These are phyloP conservation scores for Cryptosporidium ryanae DNA, from an alignment of 169 alveolate species.

Conservation along the genomic window DNA sequence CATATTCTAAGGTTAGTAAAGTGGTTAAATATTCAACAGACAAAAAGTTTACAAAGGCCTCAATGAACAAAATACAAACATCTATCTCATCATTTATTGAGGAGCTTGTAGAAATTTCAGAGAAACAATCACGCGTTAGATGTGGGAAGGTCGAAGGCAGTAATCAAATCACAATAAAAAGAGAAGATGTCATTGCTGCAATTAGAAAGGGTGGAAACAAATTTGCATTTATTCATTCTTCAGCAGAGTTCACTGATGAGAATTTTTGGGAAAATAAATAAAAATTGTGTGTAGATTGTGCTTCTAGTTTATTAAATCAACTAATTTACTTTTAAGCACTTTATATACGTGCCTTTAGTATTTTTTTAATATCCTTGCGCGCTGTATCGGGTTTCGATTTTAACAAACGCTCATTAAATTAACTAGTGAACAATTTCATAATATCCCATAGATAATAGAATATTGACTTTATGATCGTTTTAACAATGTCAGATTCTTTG, in stretches of 20 bases:
- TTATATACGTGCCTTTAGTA: background rate
- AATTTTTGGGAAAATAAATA: constrained; percentile 3
- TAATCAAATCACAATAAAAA: constrained; percentile 3
- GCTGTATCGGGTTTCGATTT: background rate
- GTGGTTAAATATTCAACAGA: constrained; percentile 15
- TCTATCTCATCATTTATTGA: constrained; percentile 11
- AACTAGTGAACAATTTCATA: background rate
- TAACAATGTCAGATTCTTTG: constrained; percentile 38
- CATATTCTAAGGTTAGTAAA: constrained; percentile 28
- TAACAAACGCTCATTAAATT: background rate
- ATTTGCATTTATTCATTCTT: constrained; percentile 32
- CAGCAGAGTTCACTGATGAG: constrained; percentile 54
- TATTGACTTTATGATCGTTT: background rate
- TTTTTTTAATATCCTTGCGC: background rate
- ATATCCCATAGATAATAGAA: background rate
- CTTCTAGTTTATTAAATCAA: background rate
- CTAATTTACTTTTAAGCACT: background rate
- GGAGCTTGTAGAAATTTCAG: constrained; percentile 57
- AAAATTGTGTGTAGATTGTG: background rate
- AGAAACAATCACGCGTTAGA: constrained; percentile 51
- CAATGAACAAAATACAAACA: constrained; percentile 18
- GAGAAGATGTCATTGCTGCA: constrained; percentile 69
- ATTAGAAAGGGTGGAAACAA: constrained; percentile 43
- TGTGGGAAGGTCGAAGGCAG: constrained; percentile 4
- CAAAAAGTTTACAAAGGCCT: constrained; percentile 32